Percentiles rank a stretch among this genome's conserved stretches.
These are phyloP conservation scores for Cadophora gregata DNA, from an alignment of 2,329 filamentous ascomycete species.

Conservation along the genomic window DNA sequence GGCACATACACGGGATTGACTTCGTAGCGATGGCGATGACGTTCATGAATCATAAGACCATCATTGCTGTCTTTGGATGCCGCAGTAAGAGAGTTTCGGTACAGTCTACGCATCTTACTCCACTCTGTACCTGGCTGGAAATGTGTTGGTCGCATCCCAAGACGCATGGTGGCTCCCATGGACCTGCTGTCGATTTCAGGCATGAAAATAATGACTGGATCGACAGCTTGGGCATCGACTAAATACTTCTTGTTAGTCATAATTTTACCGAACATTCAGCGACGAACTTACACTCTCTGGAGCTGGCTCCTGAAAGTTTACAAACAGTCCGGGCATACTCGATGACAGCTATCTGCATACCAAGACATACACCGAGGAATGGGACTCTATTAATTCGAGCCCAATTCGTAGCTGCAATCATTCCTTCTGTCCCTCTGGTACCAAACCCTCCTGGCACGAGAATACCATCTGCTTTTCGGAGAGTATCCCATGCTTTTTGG, in stretches of 20 bases:
- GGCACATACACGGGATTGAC: conserved; percentile 83
- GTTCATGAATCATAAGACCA: conserved; percentile 64
- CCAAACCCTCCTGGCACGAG: conserved; percentile 70
- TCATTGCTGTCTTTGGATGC: conserved; percentile 48
- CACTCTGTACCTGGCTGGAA: conserved; percentile 81
- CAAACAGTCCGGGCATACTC: conserved; percentile 83
- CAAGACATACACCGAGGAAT: conserved; percentile 85
- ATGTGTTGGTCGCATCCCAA: conserved; percentile 74
- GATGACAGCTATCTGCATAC: conserved; percentile 81
- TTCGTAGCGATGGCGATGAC: conserved; percentile 89
- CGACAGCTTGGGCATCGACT: conserved; percentile 40
- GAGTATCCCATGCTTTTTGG: conserved; percentile 84
- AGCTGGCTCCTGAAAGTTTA: conserved; percentile 56
- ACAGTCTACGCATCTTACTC: conserved; percentile 78
- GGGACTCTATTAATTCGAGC: conserved; percentile 81
- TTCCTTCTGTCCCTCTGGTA: conserved; percentile 81
- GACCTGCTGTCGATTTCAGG: conserved; percentile 81
- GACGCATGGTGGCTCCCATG: conserved; percentile 87
- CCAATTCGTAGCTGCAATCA: conserved; percentile 87
- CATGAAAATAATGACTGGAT: conserved; percentile 81
- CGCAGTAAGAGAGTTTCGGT: conserved; percentile 45
- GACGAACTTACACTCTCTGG: conserved; percentile 32
- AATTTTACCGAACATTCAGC: neutral
- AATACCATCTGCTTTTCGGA: conserved; percentile 71
- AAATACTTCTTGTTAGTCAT: neutral